Conservation (phyloP, 1,284 basidiomycete genomes). For the Cryptococcus deneoformans region DNA sequence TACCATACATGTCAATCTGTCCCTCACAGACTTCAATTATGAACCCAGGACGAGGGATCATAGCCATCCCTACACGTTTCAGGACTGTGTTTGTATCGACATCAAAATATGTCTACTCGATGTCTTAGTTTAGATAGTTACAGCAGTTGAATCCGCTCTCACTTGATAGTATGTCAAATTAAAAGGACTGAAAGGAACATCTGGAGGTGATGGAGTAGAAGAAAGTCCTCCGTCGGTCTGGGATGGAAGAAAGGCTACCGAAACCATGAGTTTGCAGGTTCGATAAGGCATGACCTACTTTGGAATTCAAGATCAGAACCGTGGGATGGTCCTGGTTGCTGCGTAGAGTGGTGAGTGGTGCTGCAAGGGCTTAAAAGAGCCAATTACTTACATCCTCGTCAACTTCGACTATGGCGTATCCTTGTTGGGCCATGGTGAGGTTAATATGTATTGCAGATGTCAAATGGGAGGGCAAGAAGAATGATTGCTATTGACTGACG, state of each 20-base stretch:
- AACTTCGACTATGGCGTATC: slow-evolving; percentile 48
- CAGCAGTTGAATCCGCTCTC: slow-evolving; percentile 7
- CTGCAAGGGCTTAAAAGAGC: not conserved
- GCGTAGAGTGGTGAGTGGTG: not conserved
- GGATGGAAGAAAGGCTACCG: not conserved
- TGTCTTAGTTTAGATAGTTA: not conserved
- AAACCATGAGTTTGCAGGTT: not conserved
- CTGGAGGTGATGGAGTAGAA: slow-evolving; percentile 6
- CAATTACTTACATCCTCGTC: slow-evolving; percentile 42
- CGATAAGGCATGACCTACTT: slow-evolving; percentile 20
- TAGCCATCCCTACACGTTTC: slow-evolving; percentile 48
- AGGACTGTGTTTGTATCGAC: slow-evolving; percentile 51
- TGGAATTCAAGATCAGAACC: slow-evolving; percentile 46
- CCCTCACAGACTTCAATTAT: slow-evolving; percentile 50
- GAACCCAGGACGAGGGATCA: slow-evolving; percentile 52
- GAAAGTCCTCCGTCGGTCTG: not conserved
- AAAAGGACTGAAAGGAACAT: slow-evolving; percentile 45
- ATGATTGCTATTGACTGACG: too few species aligned
- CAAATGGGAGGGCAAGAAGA: too few species aligned
- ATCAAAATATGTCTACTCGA: slow-evolving; percentile 49
- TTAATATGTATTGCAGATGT: not conserved
- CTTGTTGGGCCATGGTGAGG: slow-evolving; percentile 31
- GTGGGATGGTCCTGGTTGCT: slow-evolving; percentile 2
- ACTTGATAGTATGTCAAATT: slow-evolving; percentile 52
- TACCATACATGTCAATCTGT: slow-evolving; percentile 54